Percentiles rank a stretch among this genome's conserved stretches.
Conservation (phyloP, 305 asterid species). For the Petunia hybrid region DNA sequence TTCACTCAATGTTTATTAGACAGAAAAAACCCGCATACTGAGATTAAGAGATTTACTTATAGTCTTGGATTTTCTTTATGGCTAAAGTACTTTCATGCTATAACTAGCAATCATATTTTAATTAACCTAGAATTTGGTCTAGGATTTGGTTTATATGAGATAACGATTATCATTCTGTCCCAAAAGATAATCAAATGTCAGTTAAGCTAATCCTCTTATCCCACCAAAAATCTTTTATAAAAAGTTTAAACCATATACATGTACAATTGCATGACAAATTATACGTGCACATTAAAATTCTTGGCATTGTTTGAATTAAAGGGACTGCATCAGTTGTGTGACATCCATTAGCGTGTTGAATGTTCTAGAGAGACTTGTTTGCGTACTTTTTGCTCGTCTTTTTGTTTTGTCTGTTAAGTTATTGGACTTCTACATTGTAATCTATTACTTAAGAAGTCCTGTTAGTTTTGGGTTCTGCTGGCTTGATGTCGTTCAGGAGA, state of each 20-base stretch:
- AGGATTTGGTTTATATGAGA: background rate
- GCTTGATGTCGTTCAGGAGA: conserved; percentile 57
- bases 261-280: conserved; percentile 8
- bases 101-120: no score
- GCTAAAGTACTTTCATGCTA: no score
- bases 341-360: no score
- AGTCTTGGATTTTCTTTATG: no score
- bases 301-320: no score
- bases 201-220: background rate
- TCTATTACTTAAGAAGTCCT: conserved; percentile 21
- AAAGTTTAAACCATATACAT: background rate
- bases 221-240: background rate
- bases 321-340: no score
- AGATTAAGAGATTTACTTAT: no score
- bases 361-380: no score
- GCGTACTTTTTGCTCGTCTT: no score
- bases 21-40: background rate
- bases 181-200: background rate
- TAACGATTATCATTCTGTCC: background rate
- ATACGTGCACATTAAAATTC: background rate
- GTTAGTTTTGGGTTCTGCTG: conserved; percentile 31
- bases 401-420: no score
- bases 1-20: background rate
- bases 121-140: no score
- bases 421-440: conserved; percentile 29